Percentiles rank a stretch among this genome's conserved stretches.
Conservation (phyloP, 768 basidiomycete species). For the Hygrocybe coccinea region DNA sequence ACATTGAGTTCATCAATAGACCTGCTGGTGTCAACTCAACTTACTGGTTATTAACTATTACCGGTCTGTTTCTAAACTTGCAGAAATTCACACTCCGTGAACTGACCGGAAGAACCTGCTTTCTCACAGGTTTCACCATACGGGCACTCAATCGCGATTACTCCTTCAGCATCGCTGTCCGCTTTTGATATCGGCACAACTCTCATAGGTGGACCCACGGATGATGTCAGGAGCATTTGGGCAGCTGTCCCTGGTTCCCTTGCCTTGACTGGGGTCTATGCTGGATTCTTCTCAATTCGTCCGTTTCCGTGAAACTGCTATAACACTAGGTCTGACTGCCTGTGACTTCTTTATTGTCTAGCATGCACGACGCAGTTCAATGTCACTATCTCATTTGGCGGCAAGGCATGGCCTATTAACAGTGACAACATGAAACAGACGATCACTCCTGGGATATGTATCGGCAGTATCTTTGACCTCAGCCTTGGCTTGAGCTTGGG, state of each 20-base stretch:
- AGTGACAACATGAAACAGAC: constrained; percentile 78
- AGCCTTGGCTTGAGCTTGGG: constrained; percentile 43
- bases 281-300: constrained; percentile 81
- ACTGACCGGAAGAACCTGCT: neutral
- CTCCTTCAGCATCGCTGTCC: constrained; percentile 44
- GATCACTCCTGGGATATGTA: constrained; percentile 41
- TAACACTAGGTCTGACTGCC: neutral
- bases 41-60: constrained; percentile 60
- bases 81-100: neutral
- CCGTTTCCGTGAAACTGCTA: constrained; percentile 23
- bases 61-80: constrained; percentile 36
- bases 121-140: constrained; percentile 55
- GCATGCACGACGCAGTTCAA: constrained; percentile 61
- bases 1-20: constrained; percentile 62
- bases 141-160: constrained; percentile 42
- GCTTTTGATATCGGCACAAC: constrained; percentile 97
- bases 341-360: constrained; percentile 22
- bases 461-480: constrained; percentile 72
- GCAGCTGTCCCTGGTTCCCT: constrained; percentile 53
- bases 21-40: constrained; percentile 31
- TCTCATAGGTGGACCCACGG: constrained; percentile 78
- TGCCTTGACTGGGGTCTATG: constrained; percentile 31
- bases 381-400: constrained; percentile 71
- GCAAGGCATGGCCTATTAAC: constrained; percentile 70
- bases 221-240: constrained; percentile 59